Base-by-base conservation (phyloP, 805 yeast genomes). In the Wickerhamiella bombiphila region DNA sequence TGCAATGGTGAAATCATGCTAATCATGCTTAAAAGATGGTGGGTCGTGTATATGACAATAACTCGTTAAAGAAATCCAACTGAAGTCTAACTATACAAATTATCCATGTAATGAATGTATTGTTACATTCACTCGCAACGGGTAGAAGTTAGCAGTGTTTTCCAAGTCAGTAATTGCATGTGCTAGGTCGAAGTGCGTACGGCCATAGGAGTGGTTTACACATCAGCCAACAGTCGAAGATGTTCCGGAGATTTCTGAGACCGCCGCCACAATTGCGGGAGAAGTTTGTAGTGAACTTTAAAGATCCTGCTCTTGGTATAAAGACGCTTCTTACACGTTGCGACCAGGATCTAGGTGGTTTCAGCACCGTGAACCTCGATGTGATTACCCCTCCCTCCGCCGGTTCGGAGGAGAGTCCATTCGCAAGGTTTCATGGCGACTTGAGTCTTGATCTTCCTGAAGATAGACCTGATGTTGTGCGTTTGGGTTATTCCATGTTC, bases 401-500 rank as follows among this genome's bases (percentile, higher is more conserved):
- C n/a, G n/a, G n/a, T n/a, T 9, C 9, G 11, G 43, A 59, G 48
- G 43, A 70, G 51, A 47, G 22, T 9, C 63, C 46, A 5, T 65
- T 64, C 42, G 93, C 77, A 1, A 68, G 70, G 42, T 77, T 81
- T 59, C 73, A 72, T 53, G 94, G 94, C 4, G 73, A 73, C 35
- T 54, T 74, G 41, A 73, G 70, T 46, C 66, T 76, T 42, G 80
- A 77, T 45, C 66, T 79, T 25, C 91, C 81, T 11, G 65, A 68
- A 37, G 69, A 70, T 43, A 64, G 73, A 35, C 80, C 82, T 1
- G 75, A 74, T 36, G 69, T 80, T 17, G 65, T 69, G 14, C 63
- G 74, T 42, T 69, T 77, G 15, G 81, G 81, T 1, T 74, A 74
- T 61, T 81, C 93, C 26, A 80, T 82, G 93, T 80, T 79, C 58